These are phyloP conservation scores for Niveomyces coronatus DNA, from an alignment of 2,329 filamentous ascomycete species.

Conservation along the genomic window DNA sequence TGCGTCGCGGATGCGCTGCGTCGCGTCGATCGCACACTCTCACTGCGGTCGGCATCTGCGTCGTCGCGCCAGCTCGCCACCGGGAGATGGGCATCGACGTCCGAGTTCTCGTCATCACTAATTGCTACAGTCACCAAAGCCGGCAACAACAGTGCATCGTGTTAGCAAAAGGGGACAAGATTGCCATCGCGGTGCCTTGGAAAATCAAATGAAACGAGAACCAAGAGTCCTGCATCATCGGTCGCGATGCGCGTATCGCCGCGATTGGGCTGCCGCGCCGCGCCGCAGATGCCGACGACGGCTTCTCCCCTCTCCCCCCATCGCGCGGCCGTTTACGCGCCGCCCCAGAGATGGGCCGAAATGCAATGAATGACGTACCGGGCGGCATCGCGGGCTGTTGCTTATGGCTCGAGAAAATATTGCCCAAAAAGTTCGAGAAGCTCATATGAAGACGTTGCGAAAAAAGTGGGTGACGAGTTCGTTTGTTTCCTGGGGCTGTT, in stretches of 20 bases:
- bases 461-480: too few relatives aligned
- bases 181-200: too few relatives aligned
- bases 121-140: conserved; percentile 20
- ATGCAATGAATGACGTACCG: conserved; percentile 1
- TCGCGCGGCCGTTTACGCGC: background rate
- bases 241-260: too few relatives aligned
- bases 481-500: background rate
- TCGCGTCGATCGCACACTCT: conserved; percentile 14
- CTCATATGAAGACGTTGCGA: conserved; percentile 1
- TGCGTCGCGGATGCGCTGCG: conserved; percentile 17
- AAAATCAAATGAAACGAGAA: too few relatives aligned
- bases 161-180: conserved; percentile 6
- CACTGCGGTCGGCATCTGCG: conserved; percentile 10
- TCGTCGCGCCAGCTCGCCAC: conserved; percentile 16
- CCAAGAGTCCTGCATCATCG: too few relatives aligned
- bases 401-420: background rate
- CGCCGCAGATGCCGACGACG: too few relatives aligned
- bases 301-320: too few relatives aligned
- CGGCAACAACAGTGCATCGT: background rate
- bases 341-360: background rate
- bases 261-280: too few relatives aligned
- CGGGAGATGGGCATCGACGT: conserved; percentile 18
- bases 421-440: conserved; percentile 5
- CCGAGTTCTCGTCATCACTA: conserved; percentile 27
- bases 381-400: conserved; percentile 6